Percentiles rank a stretch among this genome's conserved stretches.
Evolutionary conservation across 345 rosid species (phyloP).

Genomic region (Microthlaspi erraticum): DNA sequence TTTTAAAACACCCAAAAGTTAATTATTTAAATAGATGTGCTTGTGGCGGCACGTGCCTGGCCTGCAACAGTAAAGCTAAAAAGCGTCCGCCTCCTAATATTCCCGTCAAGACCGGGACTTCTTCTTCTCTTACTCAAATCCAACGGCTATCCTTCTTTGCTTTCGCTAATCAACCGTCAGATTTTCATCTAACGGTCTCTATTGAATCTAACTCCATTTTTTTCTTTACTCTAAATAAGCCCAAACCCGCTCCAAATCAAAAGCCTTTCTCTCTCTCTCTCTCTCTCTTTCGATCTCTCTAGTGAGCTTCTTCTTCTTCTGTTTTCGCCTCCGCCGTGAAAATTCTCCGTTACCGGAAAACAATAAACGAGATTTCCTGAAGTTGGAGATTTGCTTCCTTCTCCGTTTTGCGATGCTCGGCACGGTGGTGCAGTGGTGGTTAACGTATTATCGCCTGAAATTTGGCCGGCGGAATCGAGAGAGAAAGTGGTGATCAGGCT

Average conservation of each 20-base stretch:
- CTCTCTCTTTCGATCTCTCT: slow-evolving; percentile 13
- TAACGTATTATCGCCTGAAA: slow-evolving; percentile 47
- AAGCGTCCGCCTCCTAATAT: slow-evolving; percentile 50
- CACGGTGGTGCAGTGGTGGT: slow-evolving; percentile 51
- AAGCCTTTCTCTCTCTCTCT: slow-evolving; percentile 21
- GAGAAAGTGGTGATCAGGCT: slow-evolving; percentile 49
- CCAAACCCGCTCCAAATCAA: slow-evolving; percentile 49
- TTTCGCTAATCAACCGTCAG: slow-evolving; percentile 36
- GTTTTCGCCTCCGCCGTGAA: slow-evolving; percentile 3
- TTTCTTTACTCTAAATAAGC: slow-evolving; percentile 45
- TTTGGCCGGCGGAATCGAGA: slow-evolving; percentile 51
- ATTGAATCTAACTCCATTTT: slow-evolving; percentile 52
- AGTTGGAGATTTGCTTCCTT: background rate
- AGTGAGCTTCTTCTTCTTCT: slow-evolving; percentile 15
- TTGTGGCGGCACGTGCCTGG: slow-evolving; percentile 67
- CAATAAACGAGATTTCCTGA: background rate
- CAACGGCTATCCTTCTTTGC: slow-evolving; percentile 44
- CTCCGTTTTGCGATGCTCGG: slow-evolving; percentile 24
- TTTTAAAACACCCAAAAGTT: slow-evolving; percentile 11
- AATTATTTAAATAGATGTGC: background rate
- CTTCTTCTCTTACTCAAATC: slow-evolving; percentile 45
- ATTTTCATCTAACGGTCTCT: slow-evolving; percentile 54
- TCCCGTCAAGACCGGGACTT: slow-evolving; percentile 54
- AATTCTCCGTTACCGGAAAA: slow-evolving; percentile 14
- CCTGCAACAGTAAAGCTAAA: slow-evolving; percentile 54